phyloP scores from a whole-genome alignment of 192 early-diverging fungal species.

The Umbelopsis sp. region DNA sequence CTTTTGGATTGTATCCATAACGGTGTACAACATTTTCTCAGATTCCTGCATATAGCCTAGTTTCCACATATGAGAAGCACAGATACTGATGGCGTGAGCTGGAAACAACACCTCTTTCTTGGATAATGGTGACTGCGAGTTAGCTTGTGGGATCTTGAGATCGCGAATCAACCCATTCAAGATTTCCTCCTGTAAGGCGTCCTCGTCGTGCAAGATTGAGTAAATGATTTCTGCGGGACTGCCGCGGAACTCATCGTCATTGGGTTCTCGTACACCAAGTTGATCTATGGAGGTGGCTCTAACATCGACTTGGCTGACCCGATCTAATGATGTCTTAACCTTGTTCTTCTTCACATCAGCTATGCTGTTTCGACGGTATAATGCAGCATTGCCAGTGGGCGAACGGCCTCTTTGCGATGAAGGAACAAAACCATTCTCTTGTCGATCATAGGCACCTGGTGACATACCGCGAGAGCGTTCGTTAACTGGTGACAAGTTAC shows the following conservation, averaged over 20 bases:
- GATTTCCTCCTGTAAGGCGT: constrained; percentile 76
- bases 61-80: constrained; percentile 85
- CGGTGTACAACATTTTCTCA: constrained; percentile 81
- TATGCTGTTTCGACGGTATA: not conserved
- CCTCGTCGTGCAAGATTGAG: constrained; percentile 61
- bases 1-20: constrained; percentile 81
- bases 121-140: constrained; percentile 72
- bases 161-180: constrained; percentile 86
- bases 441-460: constrained; percentile 25
- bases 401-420: constrained; percentile 1
- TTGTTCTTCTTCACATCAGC: constrained; percentile 17
- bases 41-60: constrained; percentile 83
- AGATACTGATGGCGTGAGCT: constrained; percentile 87
- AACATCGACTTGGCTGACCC: constrained; percentile 9
- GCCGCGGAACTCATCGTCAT: constrained; percentile 19
- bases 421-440: constrained; percentile 30
- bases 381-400: constrained; percentile 10
- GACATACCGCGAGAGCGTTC: constrained; percentile 24
- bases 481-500: constrained; percentile 22
- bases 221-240: constrained; percentile 41
- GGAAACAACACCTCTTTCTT: constrained; percentile 94
- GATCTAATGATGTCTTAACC: constrained; percentile 15
- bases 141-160: constrained; percentile 88
- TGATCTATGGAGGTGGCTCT: constrained; percentile 10
- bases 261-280: constrained; percentile 3